phyloP scores from a whole-genome alignment of 2,329 filamentous ascomycete genomes.

The Bipolaris oryzae region DNA sequence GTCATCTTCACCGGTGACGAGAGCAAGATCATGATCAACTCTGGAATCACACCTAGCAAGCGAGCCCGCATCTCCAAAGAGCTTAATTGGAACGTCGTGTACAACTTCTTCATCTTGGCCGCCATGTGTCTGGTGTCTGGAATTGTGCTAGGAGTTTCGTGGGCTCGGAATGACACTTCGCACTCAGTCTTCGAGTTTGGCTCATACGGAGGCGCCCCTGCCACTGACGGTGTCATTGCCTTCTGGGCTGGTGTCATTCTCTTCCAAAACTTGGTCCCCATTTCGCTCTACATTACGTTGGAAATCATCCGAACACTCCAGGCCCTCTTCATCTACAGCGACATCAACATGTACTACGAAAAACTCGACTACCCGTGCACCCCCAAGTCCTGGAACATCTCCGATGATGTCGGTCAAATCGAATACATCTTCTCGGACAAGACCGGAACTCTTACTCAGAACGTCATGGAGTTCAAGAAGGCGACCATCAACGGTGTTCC shows the following conservation, averaged over 20 bases:
- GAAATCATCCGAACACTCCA: slow-evolving; percentile 94
- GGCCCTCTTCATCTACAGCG: slow-evolving; percentile 96
- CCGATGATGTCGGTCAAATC: slow-evolving; percentile 95
- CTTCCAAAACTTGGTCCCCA: slow-evolving; percentile 98
- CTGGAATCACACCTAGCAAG: slow-evolving; percentile 93
- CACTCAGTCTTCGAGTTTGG: slow-evolving; percentile 83
- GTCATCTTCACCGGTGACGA: slow-evolving; percentile 95
- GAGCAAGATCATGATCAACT: slow-evolving; percentile 99
- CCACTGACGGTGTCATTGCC: slow-evolving; percentile 88
- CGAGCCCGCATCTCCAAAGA: slow-evolving; percentile 88
- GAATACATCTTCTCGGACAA: slow-evolving; percentile 99
- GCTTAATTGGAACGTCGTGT: slow-evolving; percentile 95
- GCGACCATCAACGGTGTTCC: slow-evolving; percentile 93
- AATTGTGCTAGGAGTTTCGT: slow-evolving; percentile 82
- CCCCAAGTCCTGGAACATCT: slow-evolving; percentile 98
- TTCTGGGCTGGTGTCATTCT: slow-evolving; percentile 95
- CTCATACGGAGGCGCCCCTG: slow-evolving; percentile 73
- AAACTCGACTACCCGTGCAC: slow-evolving; percentile 92
- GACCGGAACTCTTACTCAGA: slow-evolving; percentile 86
- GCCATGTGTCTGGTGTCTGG: slow-evolving; percentile 86
- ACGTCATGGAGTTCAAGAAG: slow-evolving; percentile 99
- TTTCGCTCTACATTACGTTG: slow-evolving; percentile 95
- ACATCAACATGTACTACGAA: slow-evolving; percentile 96
- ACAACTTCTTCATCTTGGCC: slow-evolving; percentile 91
- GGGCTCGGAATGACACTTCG: slow-evolving; percentile 76